Conservation (phyloP, 352 stramenopile genomes). For the Albugo candida region DNA sequence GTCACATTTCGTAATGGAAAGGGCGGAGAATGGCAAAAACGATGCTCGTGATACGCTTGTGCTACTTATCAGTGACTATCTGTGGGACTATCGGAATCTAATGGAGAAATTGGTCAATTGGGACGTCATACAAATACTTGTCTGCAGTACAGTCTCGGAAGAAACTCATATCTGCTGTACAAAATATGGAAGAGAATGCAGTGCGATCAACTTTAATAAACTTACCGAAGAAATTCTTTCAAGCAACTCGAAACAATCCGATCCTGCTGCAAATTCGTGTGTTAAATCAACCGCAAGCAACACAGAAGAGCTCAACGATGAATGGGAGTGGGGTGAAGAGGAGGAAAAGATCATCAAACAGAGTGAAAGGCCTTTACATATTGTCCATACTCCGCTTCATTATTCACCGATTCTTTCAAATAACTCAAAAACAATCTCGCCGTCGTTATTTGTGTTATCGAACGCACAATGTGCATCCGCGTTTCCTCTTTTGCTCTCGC, state of each 20-base stretch:
- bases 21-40: not conserved
- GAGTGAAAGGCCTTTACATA: no score
- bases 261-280: not conserved
- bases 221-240: constrained; percentile 1
- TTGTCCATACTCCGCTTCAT: constrained; percentile 15
- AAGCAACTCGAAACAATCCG: not conserved
- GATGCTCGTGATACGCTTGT: constrained; percentile 10
- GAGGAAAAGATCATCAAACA: no score
- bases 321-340: constrained; percentile 30
- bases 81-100: constrained; percentile 35
- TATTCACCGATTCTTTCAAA: constrained; percentile 29
- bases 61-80: constrained; percentile 27
- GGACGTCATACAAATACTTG: constrained; percentile 18
- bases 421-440: constrained; percentile 17
- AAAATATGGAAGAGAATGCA: not conserved
- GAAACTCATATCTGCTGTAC: constrained; percentile 37
- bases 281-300: constrained; percentile 1
- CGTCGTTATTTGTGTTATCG: constrained; percentile 51
- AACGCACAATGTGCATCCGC: constrained; percentile 39
- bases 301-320: constrained; percentile 9
- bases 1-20: not conserved
- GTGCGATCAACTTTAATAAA: constrained; percentile 15
- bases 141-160: constrained; percentile 51
- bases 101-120: constrained; percentile 19
- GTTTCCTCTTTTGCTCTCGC: constrained; percentile 48